Conservation (phyloP, 1,139 yeast species). For the Insectozyma bohioensis region DNA sequence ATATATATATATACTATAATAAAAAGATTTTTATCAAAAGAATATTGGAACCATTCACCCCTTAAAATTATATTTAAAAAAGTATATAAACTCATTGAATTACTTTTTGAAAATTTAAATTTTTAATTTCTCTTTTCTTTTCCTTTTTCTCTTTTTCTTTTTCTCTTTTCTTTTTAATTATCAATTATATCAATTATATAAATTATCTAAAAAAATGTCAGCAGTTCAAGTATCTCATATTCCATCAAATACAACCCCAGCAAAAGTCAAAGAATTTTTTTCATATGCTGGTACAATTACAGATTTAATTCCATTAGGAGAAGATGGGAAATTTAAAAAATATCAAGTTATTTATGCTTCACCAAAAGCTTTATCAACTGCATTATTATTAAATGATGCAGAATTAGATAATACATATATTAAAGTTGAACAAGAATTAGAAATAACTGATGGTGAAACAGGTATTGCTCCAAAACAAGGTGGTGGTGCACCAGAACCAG, state of each 20-base stretch:
- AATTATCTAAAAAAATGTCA: no score
- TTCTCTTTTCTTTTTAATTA: no score
- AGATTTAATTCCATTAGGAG: conserved; percentile 9
- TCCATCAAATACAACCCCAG: conserved; percentile 52
- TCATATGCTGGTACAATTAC: conserved; percentile 73
- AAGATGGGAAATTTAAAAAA: conserved; percentile 26
- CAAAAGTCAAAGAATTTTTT: conserved; percentile 67
- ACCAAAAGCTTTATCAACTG: conserved; percentile 69
- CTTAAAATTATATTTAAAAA: no score
- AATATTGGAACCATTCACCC: no score
- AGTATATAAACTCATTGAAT: no score
- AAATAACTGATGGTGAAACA: conserved; percentile 16
- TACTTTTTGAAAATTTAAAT: no score
- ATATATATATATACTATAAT: no score
- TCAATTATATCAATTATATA: no score
- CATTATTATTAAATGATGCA: conserved; percentile 70
- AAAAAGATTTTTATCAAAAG: no score
- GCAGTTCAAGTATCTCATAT: conserved; percentile 60
- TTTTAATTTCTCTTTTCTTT: no score
- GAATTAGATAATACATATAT: conserved; percentile 63
- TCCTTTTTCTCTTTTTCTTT: no score
- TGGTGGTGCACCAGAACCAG: conserved; percentile 13
- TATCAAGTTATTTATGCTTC: conserved; percentile 54
- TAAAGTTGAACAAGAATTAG: conserved; percentile 40
- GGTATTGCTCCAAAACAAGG: conserved; percentile 7